These are phyloP conservation scores for Anastatica hierochuntica DNA, from an alignment of 345 rosid genomes.

Conservation along the genomic window DNA sequence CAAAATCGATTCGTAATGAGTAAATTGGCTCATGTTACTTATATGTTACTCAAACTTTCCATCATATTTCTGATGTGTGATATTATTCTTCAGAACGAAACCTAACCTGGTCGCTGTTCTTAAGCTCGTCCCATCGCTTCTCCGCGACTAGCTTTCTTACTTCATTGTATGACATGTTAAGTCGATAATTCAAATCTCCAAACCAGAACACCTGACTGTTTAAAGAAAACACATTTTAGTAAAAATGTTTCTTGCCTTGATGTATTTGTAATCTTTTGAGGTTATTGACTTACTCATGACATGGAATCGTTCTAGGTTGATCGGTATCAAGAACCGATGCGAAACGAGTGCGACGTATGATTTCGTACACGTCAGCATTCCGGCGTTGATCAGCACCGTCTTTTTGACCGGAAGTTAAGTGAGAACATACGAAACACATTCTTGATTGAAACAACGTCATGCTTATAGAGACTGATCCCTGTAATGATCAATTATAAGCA, in stretches of 20 bases:
- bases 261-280: too few relatives aligned
- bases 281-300: conserved; percentile 91
- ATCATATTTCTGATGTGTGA: too few relatives aligned
- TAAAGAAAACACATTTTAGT: background rate
- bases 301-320: conserved; percentile 72
- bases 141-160: conserved; percentile 66
- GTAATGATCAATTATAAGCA: conserved; percentile 16
- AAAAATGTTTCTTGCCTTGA: too few relatives aligned
- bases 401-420: conserved; percentile 94
- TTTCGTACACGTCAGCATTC: conserved; percentile 82
- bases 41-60: too few relatives aligned
- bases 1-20: too few relatives aligned
- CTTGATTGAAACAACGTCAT: conserved; percentile 88
- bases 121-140: conserved; percentile 72
- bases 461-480: conserved; percentile 98
- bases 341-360: conserved; percentile 67
- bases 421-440: conserved; percentile 94
- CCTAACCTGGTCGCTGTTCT: conserved; percentile 71
- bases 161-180: conserved; percentile 61
- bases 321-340: conserved; percentile 54
- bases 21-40: too few relatives aligned
- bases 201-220: conserved; percentile 95
- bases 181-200: conserved; percentile 93
- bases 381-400: conserved; percentile 87
- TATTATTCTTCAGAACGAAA: too few relatives aligned